Conservation (phyloP, 2,329 filamentous ascomycete species). For the Juglanconis oblonga region DNA sequence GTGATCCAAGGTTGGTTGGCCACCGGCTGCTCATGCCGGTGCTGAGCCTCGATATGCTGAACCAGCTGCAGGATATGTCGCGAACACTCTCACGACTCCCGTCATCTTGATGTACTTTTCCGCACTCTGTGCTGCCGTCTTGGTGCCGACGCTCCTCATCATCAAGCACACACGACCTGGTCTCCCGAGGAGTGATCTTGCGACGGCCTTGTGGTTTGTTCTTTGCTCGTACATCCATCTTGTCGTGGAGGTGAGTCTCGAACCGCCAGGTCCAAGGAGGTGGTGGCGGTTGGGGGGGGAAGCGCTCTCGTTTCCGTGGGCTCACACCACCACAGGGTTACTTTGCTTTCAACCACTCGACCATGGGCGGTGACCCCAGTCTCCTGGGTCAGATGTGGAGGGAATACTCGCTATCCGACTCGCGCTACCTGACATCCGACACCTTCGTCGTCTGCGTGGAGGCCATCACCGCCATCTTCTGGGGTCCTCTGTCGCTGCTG, state of each 20-base stretch:
- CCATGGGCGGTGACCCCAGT: slow-evolving; percentile 37
- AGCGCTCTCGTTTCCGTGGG: no score
- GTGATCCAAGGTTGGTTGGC: slow-evolving; percentile 61
- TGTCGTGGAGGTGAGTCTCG: slow-evolving; percentile 33
- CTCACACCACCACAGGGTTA: slow-evolving; percentile 37
- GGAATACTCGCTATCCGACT: slow-evolving; percentile 56
- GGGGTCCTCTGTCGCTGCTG: slow-evolving; percentile 52
- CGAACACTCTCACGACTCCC: slow-evolving; percentile 61
- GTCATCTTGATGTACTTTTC: slow-evolving; percentile 60
- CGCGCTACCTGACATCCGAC: slow-evolving; percentile 51
- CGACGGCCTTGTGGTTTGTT: slow-evolving; percentile 71
- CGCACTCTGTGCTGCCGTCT: slow-evolving; percentile 52
- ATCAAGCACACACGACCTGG: slow-evolving; percentile 32
- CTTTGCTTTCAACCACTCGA: slow-evolving; percentile 41
- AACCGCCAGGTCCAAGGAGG: slow-evolving; percentile 18
- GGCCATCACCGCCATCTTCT: slow-evolving; percentile 48
- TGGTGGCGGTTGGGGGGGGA: no score
- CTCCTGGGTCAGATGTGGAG: slow-evolving; percentile 56
- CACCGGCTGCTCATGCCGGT: slow-evolving; percentile 48
- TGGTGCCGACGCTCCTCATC: slow-evolving; percentile 30
- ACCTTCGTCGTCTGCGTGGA: slow-evolving; percentile 57
- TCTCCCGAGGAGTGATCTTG: slow-evolving; percentile 51
- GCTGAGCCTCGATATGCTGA: slow-evolving; percentile 55
- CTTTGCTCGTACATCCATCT: slow-evolving; percentile 57
- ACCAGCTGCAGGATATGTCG: slow-evolving; percentile 50